These are phyloP conservation scores for Chimonanthus salicifolius DNA, from an alignment of 164 flowering plant species.

Conservation along the genomic window DNA sequence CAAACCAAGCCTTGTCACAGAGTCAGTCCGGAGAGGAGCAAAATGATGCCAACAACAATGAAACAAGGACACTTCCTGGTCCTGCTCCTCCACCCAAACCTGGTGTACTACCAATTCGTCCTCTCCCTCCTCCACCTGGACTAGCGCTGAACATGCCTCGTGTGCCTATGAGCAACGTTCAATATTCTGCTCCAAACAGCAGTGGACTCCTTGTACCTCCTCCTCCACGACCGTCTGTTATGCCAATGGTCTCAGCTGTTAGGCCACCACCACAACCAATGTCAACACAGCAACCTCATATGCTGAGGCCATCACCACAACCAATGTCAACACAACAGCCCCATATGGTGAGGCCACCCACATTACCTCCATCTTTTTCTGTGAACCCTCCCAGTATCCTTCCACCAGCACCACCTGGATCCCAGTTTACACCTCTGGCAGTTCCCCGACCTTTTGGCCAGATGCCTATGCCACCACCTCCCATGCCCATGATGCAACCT, in stretches of 20 bases:
- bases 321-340: conserved; percentile 46
- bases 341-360: conserved; percentile 46
- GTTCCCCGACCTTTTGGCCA: conserved; percentile 48
- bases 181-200: conserved; percentile 43
- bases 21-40: conserved; percentile 54
- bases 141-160: conserved; percentile 74
- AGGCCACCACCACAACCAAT: conserved; percentile 63
- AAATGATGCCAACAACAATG: conserved; percentile 37
- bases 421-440: conserved; percentile 55
- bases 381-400: conserved; percentile 17
- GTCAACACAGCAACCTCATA: conserved; percentile 13
- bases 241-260: conserved; percentile 37
- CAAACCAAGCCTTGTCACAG: conserved; percentile 92
- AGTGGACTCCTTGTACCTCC: conserved; percentile 41
- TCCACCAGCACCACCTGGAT: conserved; percentile 77
- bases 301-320: conserved; percentile 8
- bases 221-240: conserved; percentile 23
- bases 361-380: conserved; percentile 45
- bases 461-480: conserved; percentile 42
- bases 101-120: conserved; percentile 64
- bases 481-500: conserved; percentile 21
- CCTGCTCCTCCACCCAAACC: conserved; percentile 85
- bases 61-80: conserved; percentile 58
- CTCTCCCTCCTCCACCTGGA: conserved; percentile 90
- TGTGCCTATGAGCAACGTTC: conserved; percentile 41